These are phyloP conservation scores for Gomphus bonarii DNA, from an alignment of 1,284 basidiomycete genomes.

Conservation along the genomic window DNA sequence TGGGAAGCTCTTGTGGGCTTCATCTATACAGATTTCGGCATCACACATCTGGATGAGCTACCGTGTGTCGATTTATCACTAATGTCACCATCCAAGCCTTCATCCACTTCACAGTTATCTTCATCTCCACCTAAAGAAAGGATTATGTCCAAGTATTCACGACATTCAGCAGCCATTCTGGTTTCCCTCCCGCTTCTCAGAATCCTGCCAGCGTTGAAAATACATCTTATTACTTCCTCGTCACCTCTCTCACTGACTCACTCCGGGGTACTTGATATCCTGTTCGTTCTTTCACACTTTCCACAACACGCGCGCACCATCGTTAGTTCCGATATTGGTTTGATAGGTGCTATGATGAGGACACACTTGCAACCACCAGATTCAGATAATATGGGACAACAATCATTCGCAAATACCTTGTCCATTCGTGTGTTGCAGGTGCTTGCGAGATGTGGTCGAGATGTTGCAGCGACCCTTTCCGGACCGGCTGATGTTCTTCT, in stretches of 20 bases:
- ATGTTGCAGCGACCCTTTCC: slow-evolving; percentile 50
- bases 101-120: background rate
- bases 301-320: slow-evolving; percentile 46
- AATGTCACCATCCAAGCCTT: slow-evolving; percentile 6
- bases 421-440: slow-evolving; percentile 52
- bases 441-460: slow-evolving; percentile 55
- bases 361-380: slow-evolving; percentile 43
- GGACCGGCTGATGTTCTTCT: slow-evolving; percentile 57
- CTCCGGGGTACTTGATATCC: slow-evolving; percentile 49
- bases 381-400: slow-evolving; percentile 31
- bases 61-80: slow-evolving; percentile 40
- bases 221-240: background rate
- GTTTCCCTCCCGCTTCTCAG: slow-evolving; percentile 38
- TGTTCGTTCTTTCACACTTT: slow-evolving; percentile 51
- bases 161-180: background rate
- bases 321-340: slow-evolving; percentile 16
- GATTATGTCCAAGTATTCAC: background rate
- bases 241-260: slow-evolving; percentile 21
- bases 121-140: background rate
- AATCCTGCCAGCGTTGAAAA: slow-evolving; percentile 31
- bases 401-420: slow-evolving; percentile 34
- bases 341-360: slow-evolving; percentile 2
- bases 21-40: slow-evolving; percentile 34
- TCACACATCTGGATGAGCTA: slow-evolving; percentile 23
- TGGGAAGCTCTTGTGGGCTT: slow-evolving; percentile 54